Evolutionary conservation across 768 basidiomycete genomes (phyloP), one percentile per base, ranked within the genome.

Genomic region (Auricularia heimuer): DNA sequence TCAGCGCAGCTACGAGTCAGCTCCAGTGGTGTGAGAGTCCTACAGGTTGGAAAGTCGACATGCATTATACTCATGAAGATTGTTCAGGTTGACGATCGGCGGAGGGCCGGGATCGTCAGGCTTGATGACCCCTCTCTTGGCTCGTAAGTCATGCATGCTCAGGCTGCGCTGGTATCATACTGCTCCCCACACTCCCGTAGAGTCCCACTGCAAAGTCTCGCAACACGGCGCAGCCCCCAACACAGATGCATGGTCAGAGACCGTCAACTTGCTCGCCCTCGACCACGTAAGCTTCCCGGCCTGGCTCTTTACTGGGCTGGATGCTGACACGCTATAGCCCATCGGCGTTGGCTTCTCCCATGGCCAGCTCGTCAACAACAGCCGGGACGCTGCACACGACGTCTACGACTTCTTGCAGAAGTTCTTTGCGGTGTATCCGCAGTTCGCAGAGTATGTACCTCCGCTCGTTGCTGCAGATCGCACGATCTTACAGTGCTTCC

Each of bases 341-440:
- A 69, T 75, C 24, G 74, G 74, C 7, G 75, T 70, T 2, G 76
- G 77, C 3, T 74, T 72, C 37, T 78, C 77, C 2, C 77, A 75
- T 65, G 77, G 77, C 0, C 68, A 68, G 3, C 60, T 24, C n/a
- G 74, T 76, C 11, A 75, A 75, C 67, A 75, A 72, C 54, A 76
- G 74, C 58, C 71, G 70, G 0, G 67, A 56, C 47, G 75, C 74
- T 2, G 77, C 75, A 1, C 51, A 67, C 29, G 76, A 76, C 65
- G 73, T 72, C 12, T 77, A 76, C 63, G 76, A 76, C 67, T 78
- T 77, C 62, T 54, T 77, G 24, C 74, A 76, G 63, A 76, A 74
- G 63, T 76, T 77, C 66, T 75, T 69, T 68, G 64, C 51, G 10
- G 62, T 76, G 4, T 73, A 67, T 64, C 73, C 73, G 6, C 54